These are phyloP conservation scores for Microdochium bolleyi DNA, from an alignment of 2,329 filamentous ascomycete species.

Conservation along the genomic window DNA sequence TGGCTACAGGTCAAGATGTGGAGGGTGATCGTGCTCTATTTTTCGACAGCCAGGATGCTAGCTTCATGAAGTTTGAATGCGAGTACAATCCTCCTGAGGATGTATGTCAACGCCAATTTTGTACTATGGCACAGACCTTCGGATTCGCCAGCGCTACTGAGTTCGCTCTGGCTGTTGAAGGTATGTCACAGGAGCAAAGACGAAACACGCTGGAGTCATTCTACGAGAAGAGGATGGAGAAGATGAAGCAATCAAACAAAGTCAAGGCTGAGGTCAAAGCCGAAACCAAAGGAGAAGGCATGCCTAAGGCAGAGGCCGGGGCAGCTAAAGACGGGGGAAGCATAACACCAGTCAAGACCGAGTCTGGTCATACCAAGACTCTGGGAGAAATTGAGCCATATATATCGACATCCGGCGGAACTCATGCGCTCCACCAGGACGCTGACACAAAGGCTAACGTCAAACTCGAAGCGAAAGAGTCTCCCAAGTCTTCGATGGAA, in stretches of 20 bases:
- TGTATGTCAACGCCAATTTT: conserved; percentile 77
- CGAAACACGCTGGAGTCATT: conserved; percentile 73
- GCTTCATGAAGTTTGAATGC: conserved; percentile 28
- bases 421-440: too few relatives aligned
- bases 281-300: not conserved
- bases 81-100: conserved; percentile 65
- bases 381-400: too few relatives aligned
- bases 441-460: too few relatives aligned
- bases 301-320: not conserved
- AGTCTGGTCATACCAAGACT: not conserved
- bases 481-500: too few relatives aligned
- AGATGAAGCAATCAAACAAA: conserved; percentile 20
- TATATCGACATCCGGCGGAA: too few relatives aligned
- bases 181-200: conserved; percentile 79
- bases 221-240: conserved; percentile 60
- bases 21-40: conserved; percentile 51
- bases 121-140: conserved; percentile 75
- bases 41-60: conserved; percentile 34
- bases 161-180: conserved; percentile 85
- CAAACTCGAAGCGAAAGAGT: too few relatives aligned
- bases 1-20: conserved; percentile 35
- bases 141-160: conserved; percentile 70
- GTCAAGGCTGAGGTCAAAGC: conserved; percentile 7
- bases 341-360: conserved; percentile 1
- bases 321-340: not conserved